Evolutionary conservation across 1,284 basidiomycete genomes (phyloP).

Genomic region (Marasmius tenuissimus): DNA sequence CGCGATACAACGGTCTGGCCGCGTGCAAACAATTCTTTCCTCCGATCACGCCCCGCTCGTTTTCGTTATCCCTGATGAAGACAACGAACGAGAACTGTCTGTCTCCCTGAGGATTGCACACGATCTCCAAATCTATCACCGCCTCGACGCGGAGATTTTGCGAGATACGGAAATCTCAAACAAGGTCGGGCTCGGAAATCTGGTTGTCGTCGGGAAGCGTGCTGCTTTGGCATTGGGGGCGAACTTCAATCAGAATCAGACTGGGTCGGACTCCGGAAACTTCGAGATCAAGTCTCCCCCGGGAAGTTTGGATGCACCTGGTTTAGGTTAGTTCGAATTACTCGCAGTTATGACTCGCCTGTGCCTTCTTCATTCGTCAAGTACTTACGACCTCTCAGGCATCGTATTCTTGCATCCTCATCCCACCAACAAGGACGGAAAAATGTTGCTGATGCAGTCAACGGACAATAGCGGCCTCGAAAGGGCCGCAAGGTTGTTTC

Average conservation of each 20-base stretch:
- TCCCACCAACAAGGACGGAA: slow-evolving; percentile 37
- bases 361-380: neutral
- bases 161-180: slow-evolving; percentile 40
- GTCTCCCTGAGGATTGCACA: slow-evolving; percentile 68
- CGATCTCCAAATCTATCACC: slow-evolving; percentile 67
- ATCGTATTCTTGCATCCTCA: slow-evolving; percentile 72
- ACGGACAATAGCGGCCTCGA: slow-evolving; percentile 61
- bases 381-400: slow-evolving; percentile 32
- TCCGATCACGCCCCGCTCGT: slow-evolving; percentile 45
- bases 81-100: slow-evolving; percentile 34
- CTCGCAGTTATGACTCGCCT: neutral
- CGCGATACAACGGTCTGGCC: slow-evolving; percentile 43
- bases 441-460: slow-evolving; percentile 61
- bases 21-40: slow-evolving; percentile 64
- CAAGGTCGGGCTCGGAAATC: slow-evolving; percentile 44
- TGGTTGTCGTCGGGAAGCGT: slow-evolving; percentile 54
- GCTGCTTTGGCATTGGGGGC: slow-evolving; percentile 18
- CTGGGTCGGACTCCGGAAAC: no score
- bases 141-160: slow-evolving; percentile 65
- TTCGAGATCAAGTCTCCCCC: neutral
- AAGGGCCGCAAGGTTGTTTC: slow-evolving; percentile 67
- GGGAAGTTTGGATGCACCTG: slow-evolving; percentile 20
- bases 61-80: slow-evolving; percentile 51
- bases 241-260: neutral
- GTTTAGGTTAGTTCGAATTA: slow-evolving; percentile 24